Percentiles rank a stretch among this genome's conserved stretches.
phyloP scores from a whole-genome alignment of 169 alveolate genomes.

The Eimeria maxima region DNA sequence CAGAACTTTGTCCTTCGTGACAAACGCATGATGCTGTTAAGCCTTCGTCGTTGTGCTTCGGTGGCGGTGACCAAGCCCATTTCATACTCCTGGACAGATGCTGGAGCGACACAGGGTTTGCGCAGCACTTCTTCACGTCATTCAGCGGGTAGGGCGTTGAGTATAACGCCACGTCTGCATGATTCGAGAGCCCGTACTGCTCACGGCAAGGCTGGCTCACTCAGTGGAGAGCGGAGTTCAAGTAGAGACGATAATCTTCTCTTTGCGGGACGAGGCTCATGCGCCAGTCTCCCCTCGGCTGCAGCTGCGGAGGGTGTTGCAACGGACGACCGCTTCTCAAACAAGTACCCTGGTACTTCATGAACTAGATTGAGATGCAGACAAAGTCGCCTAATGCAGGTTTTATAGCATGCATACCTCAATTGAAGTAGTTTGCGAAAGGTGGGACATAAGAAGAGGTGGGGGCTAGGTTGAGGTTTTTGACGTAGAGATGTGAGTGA shows the following conservation, averaged over 20 bases:
- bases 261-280: neutral
- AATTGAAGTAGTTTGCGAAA: neutral
- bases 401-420: neutral
- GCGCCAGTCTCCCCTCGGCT: neutral
- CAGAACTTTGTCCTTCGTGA: constrained; percentile 74
- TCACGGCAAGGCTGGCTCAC: neutral
- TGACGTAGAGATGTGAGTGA: neutral
- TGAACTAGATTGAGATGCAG: neutral
- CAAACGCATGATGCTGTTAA: constrained; percentile 45
- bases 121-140: neutral
- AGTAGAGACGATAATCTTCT: neutral
- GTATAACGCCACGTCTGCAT: neutral
- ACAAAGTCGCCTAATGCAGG: neutral
- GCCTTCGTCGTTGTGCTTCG: constrained; percentile 75
- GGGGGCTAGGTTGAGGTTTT: neutral
- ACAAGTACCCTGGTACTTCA: neutral
- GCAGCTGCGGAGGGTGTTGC: neutral
- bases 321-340: neutral
- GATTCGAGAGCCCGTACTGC: neutral
- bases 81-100: neutral
- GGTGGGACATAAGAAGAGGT: neutral
- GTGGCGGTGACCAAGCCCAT: constrained; percentile 61
- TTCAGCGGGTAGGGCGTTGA: neutral
- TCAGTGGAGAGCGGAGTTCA: neutral
- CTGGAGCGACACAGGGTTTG: neutral